phyloP scores from a whole-genome alignment of 805 yeast species.

The Ascoidea tarda region DNA sequence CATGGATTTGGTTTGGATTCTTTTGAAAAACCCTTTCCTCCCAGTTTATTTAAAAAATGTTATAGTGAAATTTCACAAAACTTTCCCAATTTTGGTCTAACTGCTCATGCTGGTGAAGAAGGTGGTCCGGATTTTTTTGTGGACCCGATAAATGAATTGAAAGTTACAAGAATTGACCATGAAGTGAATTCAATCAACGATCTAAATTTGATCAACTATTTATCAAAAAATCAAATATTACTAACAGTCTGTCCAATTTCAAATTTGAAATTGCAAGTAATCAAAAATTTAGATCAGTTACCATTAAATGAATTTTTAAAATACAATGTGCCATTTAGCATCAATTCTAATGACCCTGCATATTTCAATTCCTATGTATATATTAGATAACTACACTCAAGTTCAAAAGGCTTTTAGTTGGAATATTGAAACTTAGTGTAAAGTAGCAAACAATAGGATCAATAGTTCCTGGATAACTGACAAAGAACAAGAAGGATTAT shows the following conservation, averaged over 20 bases:
- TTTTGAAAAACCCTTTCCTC: slow-evolving; percentile 67
- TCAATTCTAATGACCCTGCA: slow-evolving; percentile 73
- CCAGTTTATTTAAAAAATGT: slow-evolving; percentile 52
- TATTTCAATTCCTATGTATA: slow-evolving; percentile 77
- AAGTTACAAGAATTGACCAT: slow-evolving; percentile 66
- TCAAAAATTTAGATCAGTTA: slow-evolving; percentile 47
- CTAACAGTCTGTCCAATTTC: slow-evolving; percentile 69
- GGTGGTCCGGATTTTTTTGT: slow-evolving; percentile 61
- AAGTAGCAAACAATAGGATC: slow-evolving; percentile 51
- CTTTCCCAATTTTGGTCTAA: slow-evolving; percentile 42
- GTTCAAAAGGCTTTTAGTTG: slow-evolving; percentile 58
- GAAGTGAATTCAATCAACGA: slow-evolving; percentile 56
- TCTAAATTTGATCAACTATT: slow-evolving; percentile 35
- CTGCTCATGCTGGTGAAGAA: slow-evolving; percentile 89
- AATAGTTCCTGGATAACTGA: slow-evolving; percentile 54
- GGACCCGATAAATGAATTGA: slow-evolving; percentile 41
- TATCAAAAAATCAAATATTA: slow-evolving; percentile 41
- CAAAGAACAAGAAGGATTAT: slow-evolving; percentile 36
- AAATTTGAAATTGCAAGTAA: slow-evolving; percentile 64
- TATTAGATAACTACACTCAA: slow-evolving; percentile 56
- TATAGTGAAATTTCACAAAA: slow-evolving; percentile 32
- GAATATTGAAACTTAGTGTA: slow-evolving; percentile 43
- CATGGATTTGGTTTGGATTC: slow-evolving; percentile 78
- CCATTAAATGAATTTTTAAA: slow-evolving; percentile 53
- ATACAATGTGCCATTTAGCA: slow-evolving; percentile 50